Percentiles rank a stretch among this genome's conserved stretches.
Conservation (phyloP, 495 filamentous ascomycete genomes). For the Copromyces sp. region DNA sequence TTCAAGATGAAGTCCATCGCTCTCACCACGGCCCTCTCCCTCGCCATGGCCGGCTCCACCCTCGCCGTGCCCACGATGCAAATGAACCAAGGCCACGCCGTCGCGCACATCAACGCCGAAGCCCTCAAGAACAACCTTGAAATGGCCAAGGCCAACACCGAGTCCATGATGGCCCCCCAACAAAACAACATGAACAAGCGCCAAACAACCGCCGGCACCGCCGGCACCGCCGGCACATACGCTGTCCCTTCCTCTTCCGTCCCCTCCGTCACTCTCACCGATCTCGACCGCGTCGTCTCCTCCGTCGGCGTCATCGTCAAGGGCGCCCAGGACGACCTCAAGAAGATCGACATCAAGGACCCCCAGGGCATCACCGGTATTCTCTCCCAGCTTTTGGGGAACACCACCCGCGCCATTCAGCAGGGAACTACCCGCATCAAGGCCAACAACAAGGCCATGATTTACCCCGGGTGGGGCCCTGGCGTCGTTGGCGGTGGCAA, state of each 20-base stretch:
- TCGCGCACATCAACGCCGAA: background rate
- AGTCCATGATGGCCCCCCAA: background rate
- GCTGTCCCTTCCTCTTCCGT: background rate
- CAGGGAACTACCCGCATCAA: background rate
- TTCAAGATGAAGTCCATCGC: background rate
- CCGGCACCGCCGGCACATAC: background rate
- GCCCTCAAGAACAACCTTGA: background rate
- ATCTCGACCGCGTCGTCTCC: background rate
- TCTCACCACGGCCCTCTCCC: background rate
- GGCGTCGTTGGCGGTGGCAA: background rate
- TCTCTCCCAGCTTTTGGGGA: background rate
- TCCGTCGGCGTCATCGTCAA: background rate
- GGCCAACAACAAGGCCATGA: background rate
- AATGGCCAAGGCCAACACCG: background rate
- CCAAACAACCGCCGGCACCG: background rate
- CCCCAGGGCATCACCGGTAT: background rate
- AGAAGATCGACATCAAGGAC: background rate
- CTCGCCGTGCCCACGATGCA: background rate
- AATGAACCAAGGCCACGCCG: background rate
- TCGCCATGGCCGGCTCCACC: background rate
- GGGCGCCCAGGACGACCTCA: background rate
- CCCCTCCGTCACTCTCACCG: background rate
- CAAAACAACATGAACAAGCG: background rate
- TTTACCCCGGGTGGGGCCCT: background rate
- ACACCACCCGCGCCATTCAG: background rate